Evolutionary conservation across 1,284 basidiomycete species (phyloP).

Genomic region (Xerocomus cyaneibrunnescens): DNA sequence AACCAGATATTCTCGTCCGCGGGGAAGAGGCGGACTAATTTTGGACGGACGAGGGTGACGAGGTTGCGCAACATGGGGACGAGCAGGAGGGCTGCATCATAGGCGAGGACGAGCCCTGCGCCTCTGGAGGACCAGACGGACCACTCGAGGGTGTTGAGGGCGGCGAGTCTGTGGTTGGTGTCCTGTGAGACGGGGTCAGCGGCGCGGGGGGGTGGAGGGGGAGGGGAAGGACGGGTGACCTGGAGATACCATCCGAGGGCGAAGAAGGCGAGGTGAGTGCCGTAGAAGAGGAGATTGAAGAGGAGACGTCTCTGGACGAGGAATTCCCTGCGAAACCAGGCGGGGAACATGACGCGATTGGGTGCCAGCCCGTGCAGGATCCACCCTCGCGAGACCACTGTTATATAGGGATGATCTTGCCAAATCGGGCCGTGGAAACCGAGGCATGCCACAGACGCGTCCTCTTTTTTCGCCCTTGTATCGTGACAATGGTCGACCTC

Average conservation of each 20-base stretch:
- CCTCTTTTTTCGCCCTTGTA: no score
- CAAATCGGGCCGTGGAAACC: not conserved
- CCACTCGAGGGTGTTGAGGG: constrained; percentile 72
- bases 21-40: constrained; percentile 74
- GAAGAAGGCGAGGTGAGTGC: constrained; percentile 67
- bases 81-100: constrained; percentile 79
- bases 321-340: no score
- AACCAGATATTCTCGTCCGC: constrained; percentile 93
- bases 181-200: constrained; percentile 42
- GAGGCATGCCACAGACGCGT: no score
- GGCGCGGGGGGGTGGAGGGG: not conserved
- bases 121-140: constrained; percentile 88
- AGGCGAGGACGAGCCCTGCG: constrained; percentile 82
- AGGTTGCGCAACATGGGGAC: constrained; percentile 85
- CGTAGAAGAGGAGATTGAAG: constrained; percentile 79
- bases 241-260: constrained; percentile 80
- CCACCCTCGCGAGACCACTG: no score
- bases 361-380: no score
- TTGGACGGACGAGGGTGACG: constrained; percentile 77
- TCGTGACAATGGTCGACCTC: constrained; percentile 52
- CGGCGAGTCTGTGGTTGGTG: constrained; percentile 61
- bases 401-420: no score
- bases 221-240: constrained; percentile 39
- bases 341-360: no score
- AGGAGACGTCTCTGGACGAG: constrained; percentile 63